phyloP scores from a whole-genome alignment of 805 yeast species.

The Kazachstania martiniae region DNA sequence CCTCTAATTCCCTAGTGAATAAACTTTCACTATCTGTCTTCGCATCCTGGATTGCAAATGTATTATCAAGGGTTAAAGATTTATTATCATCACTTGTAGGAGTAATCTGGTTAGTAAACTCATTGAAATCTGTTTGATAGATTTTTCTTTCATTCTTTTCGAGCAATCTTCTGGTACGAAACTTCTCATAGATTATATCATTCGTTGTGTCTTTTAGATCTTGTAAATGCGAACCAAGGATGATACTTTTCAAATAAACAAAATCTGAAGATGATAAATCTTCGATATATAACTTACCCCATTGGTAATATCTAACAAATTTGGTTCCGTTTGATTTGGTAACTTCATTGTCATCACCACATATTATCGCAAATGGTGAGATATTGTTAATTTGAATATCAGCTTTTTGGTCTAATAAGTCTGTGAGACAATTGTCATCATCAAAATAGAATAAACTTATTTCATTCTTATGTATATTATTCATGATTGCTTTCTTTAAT shows the following conservation, averaged over 20 bases:
- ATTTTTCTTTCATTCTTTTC: constrained; percentile 23
- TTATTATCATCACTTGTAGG: neutral
- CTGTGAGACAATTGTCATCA: constrained; percentile 34
- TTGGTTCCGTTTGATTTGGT: constrained; percentile 5
- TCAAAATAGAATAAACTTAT: constrained; percentile 68
- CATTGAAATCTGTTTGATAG: neutral
- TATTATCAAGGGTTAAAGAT: neutral
- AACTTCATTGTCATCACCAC: constrained; percentile 32
- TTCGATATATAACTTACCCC: constrained; percentile 55
- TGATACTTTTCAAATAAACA: constrained; percentile 54
- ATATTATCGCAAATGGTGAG: constrained; percentile 56
- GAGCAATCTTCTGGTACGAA: constrained; percentile 58
- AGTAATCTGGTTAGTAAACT: neutral
- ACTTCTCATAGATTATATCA: constrained; percentile 64
- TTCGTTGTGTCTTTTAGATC: constrained; percentile 77
- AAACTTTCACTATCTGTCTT: neutral
- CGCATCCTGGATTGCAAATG: no score
- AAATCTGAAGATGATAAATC: constrained; percentile 59
- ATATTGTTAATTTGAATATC: constrained; percentile 32
- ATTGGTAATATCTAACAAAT: constrained; percentile 43
- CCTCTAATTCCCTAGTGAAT: constrained; percentile 10
- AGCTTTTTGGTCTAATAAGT: constrained; percentile 13
- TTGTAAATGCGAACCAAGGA: constrained; percentile 68
- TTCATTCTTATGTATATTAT: constrained; percentile 44
- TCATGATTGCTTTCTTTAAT: constrained; percentile 43